Percentiles rank a stretch among this genome's conserved stretches.
These are phyloP conservation scores for Euphorbia lathyris DNA, from an alignment of 345 rosid species.

Conservation along the genomic window DNA sequence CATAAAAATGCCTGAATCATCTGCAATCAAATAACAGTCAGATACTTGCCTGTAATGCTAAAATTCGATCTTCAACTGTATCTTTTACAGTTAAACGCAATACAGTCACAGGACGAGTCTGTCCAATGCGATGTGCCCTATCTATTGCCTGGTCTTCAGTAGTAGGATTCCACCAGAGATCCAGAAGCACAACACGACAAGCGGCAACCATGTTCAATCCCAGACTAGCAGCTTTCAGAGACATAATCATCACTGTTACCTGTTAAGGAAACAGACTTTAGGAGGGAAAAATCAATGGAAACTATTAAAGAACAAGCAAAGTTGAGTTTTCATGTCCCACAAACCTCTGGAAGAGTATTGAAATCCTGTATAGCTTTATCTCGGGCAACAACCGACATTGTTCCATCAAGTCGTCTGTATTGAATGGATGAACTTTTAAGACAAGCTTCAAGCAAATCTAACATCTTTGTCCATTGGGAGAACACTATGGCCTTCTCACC, in stretches of 20 bases:
- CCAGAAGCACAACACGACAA: constrained; percentile 80
- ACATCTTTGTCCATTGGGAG: constrained; percentile 97
- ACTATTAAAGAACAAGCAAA: neutral
- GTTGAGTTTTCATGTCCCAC: constrained; percentile 6
- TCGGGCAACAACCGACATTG: constrained; percentile 88
- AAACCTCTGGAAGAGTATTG: constrained; percentile 86
- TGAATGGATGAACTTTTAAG: constrained; percentile 66
- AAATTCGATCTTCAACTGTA: constrained; percentile 91
- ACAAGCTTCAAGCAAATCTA: constrained; percentile 80
- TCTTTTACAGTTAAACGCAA: constrained; percentile 80
- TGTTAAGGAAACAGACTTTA: constrained; percentile 22
- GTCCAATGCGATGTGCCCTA: constrained; percentile 98
- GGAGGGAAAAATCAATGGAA: neutral
- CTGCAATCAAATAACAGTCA: neutral
- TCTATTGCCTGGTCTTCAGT: constrained; percentile 96
- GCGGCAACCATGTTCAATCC: constrained; percentile 99
- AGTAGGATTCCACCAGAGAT: constrained; percentile 99
- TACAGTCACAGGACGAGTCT: constrained; percentile 85
- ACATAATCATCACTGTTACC: constrained; percentile 95
- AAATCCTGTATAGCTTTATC: constrained; percentile 98
- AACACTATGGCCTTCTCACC: constrained; percentile 91
- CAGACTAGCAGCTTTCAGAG: constrained; percentile 96
- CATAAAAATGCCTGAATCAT: neutral
- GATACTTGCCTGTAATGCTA: constrained; percentile 67
- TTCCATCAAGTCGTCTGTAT: constrained; percentile 96